These are phyloP conservation scores for Mycena venus DNA, from an alignment of 768 basidiomycete species.

Conservation along the genomic window DNA sequence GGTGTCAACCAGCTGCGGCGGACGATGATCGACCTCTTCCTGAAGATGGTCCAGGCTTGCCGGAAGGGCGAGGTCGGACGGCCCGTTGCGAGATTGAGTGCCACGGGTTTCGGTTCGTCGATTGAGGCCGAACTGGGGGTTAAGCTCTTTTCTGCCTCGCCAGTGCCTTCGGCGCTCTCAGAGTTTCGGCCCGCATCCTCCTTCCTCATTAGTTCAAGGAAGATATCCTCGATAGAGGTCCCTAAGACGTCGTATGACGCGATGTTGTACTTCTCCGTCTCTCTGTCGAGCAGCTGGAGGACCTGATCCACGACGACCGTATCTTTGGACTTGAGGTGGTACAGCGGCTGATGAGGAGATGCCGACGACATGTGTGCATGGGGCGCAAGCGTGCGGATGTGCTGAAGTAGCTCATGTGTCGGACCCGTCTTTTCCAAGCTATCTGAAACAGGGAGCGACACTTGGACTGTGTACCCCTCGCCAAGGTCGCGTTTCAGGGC, in stretches of 20 bases:
- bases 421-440: conserved; percentile 45
- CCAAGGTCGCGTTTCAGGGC: conserved; percentile 79
- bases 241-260: conserved; percentile 76
- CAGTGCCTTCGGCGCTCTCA: not conserved
- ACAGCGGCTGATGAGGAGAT: conserved; percentile 60
- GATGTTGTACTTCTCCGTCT: conserved; percentile 54
- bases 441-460: conserved; percentile 54
- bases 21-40: conserved; percentile 75
- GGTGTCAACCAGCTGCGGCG: conserved; percentile 80
- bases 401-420: conserved; percentile 51
- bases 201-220: conserved; percentile 76
- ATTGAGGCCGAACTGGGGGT: conserved; percentile 35
- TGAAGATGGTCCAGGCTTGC: conserved; percentile 81
- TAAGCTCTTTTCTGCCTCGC: conserved; percentile 19
- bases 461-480: conserved; percentile 76
- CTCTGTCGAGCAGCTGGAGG: conserved; percentile 65
- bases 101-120: conserved; percentile 33
- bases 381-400: conserved; percentile 61
- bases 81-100: conserved; percentile 64
- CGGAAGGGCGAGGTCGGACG: conserved; percentile 66
- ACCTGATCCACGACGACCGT: conserved; percentile 65
- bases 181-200: conserved; percentile 42
- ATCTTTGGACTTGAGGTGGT: conserved; percentile 75
- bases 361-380: conserved; percentile 55
- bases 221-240: conserved; percentile 86